Base-by-base conservation (phyloP, 2,329 filamentous ascomycete species). In the Aspergillus novofumigatus region DNA sequence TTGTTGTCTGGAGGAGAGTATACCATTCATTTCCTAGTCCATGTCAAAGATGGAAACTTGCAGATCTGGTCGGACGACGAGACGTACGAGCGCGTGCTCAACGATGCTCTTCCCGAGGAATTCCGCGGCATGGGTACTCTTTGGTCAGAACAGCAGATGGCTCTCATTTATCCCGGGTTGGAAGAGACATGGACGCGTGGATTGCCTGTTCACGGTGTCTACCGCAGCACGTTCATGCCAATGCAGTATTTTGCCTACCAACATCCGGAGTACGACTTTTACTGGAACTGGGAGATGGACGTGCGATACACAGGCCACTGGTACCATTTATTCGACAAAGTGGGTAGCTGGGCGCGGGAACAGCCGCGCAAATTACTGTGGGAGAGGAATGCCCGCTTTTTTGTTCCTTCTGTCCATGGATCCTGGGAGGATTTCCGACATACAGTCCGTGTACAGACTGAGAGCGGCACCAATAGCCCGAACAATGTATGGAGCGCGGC, bases 81-180 rank as follows among this genome's bases (percentile, higher is more conserved):
- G 32, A 88, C 86, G 0, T 90, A 91, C 57, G 83, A 91, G 64
- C 80, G 83, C 17, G 83, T 93, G 80, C 51, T 97, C 87, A 77
- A 80, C 82, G 69, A 81, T 80, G 68, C 88, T 81, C 56, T 88
- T 89, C 70, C 94, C 0, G 81, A 86, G 62, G 94, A 99, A 69
- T 97, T 99, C 76, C 88, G 84, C 63, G 90, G 90, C 49, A 86
- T 99, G 69, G 90, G 90, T 21, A 96, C 90, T 0, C 81, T 97
- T 6, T 99, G 94, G 94, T 94, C 91, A 0, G 92, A 96, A 73
- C 88, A 89, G 25, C 92, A 97, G 74, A 97, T 97, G 92, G 81
- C 88, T 53, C 84, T 92, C 57, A 83, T 96, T 65, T 99, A 97
- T 74, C 89, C 94, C 53, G 91, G 89, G 51, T 86, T 96, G 26